Evolutionary conservation across 1,284 basidiomycete genomes (phyloP).

Genomic region (Sporisorium sorghi): DNA sequence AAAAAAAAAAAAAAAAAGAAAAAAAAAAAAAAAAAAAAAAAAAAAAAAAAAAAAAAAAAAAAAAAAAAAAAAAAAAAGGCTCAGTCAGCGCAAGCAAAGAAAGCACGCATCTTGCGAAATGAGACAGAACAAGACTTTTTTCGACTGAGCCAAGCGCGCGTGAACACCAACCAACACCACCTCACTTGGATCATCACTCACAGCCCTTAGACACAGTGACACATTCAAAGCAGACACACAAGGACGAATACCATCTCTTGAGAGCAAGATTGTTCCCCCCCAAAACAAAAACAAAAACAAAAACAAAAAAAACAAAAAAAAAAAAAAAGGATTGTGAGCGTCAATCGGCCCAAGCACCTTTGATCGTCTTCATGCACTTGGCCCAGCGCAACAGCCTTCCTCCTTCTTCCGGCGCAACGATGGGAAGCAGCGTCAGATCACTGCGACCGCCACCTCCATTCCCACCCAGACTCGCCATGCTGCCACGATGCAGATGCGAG

Average conservation of each 20-base stretch:
- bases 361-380: conserved; percentile 79
- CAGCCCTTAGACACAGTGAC: too few relatives aligned
- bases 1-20: too few relatives aligned
- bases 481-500: conserved; percentile 45
- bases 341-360: conserved; percentile 78
- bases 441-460: conserved; percentile 55
- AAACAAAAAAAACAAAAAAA: too few relatives aligned
- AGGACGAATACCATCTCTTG: too few relatives aligned
- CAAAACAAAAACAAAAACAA: too few relatives aligned
- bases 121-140: conserved; percentile 19
- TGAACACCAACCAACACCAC: background rate
- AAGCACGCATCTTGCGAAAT: conserved; percentile 23
- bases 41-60: too few relatives aligned
- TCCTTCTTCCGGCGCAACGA: conserved; percentile 83
- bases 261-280: background rate
- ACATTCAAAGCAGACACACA: too few relatives aligned
- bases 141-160: background rate
- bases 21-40: too few relatives aligned
- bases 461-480: conserved; percentile 65
- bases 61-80: conserved; percentile 13
- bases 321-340: background rate
- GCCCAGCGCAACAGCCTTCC: conserved; percentile 83
- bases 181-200: background rate
- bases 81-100: conserved; percentile 13
- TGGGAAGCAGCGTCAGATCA: conserved; percentile 72